Base-by-base conservation (phyloP, 2,329 filamentous ascomycete species). In the Alternaria infectoria region DNA sequence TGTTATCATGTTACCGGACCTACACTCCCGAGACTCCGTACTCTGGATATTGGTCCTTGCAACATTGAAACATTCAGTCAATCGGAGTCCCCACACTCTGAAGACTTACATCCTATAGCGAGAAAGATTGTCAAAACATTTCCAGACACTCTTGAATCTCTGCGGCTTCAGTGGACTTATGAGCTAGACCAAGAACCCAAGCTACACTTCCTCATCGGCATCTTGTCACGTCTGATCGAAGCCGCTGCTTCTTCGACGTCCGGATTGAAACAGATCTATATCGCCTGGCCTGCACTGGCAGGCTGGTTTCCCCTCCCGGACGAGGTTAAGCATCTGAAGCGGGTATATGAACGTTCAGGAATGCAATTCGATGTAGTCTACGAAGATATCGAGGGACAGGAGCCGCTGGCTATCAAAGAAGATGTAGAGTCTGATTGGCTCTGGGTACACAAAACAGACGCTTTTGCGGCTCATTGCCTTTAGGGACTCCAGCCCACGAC, bases 21-120 rank as follows among this genome's bases (percentile, higher is more conserved):
- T n/a, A 15, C 49, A 15, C 25, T 54, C 8, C 40, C 25, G 7
- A 50, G 17, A 15, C 28, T 62, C 26, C 55, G 40, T 17, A 59
- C 32, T 11, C 26, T 62, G 19, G 44, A 62, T n/a, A 54, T 62
- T 5, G 55, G 60, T 17, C 60, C 60, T 26, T 62, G 60, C 30
- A 47, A 40, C 23, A 5, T 28, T 23, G 30, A 9, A 10, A 62
- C 54, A 8, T 58, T 58, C 28, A 26, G 4, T n/a, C 28, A 23
- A 8, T 46, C 30, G 6, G 40, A 56, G 13, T 26, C 30, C 13
- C 15, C 54, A 25, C 43, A 13, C 19, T 19, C 23, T 44, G 52
- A 23, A 54, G 49, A 54, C 40, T 23, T 17, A 26, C 23, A 21
- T 26, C 13, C 12, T 44, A 54, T 17, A 54, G 36, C 54, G 21